Conservation (phyloP, 352 stramenopile genomes). For the Thalassiosira livingstoniorum region DNA sequence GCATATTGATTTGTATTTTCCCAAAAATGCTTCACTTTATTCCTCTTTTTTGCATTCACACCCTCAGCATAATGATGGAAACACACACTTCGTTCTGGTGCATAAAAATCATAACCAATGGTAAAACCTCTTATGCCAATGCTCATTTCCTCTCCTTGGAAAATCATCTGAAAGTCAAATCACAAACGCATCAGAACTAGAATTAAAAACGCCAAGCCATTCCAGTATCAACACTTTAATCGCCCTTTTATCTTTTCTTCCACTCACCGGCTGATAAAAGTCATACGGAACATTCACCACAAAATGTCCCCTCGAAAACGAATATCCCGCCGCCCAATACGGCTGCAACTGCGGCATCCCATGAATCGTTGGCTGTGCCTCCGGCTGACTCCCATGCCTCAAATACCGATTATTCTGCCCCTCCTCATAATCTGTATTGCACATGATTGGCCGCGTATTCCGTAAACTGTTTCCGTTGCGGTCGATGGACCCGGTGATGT, state of each 20-base stretch:
- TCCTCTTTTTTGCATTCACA: constrained; percentile 69
- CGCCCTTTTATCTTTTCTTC: no score
- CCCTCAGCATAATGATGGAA: constrained; percentile 87
- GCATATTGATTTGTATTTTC: constrained; percentile 76
- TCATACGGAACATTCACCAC: constrained; percentile 86
- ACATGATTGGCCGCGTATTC: constrained; percentile 85
- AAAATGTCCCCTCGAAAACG: constrained; percentile 76
- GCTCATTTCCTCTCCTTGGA: constrained; percentile 85
- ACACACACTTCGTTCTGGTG: constrained; percentile 81
- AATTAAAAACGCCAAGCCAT: no score
- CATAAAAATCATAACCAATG: constrained; percentile 87
- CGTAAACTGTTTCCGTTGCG: constrained; percentile 66
- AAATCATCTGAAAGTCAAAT: constrained; percentile 84
- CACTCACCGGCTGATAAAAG: constrained; percentile 74
- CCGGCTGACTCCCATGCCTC: constrained; percentile 69
- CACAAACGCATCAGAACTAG: no score
- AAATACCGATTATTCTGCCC: constrained; percentile 58
- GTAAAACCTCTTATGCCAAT: constrained; percentile 86
- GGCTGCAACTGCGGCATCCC: constrained; percentile 70
- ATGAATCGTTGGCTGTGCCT: constrained; percentile 32
- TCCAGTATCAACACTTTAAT: no score
- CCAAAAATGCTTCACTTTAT: constrained; percentile 83
- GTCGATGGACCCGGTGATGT: constrained; percentile 80
- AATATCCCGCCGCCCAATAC: constrained; percentile 78
- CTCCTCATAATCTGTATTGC: constrained; percentile 82